Evolutionary conservation across 2,329 filamentous ascomycete species (phyloP), one percentile per base, ranked within the genome.

Genomic region (Penicillium sclerotigenum): DNA sequence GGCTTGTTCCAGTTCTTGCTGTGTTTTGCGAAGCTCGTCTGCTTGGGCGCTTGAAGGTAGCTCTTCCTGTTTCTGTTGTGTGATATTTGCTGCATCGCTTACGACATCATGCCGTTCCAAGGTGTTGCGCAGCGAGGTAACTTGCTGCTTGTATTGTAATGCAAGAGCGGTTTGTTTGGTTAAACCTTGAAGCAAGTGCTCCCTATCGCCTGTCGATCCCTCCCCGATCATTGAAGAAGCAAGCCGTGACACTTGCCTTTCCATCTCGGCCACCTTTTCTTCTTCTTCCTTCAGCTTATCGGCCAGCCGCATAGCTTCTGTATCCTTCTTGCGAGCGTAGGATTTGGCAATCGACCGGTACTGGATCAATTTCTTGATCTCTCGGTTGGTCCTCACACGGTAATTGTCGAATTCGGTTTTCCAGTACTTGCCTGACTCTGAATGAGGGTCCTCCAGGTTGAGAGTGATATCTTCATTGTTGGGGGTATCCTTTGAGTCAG

Each of bases 361-460:
- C 29, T 80, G 75, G 48, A 87, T 79, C 47, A 87, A 74, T 63
- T 82, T 84, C 66, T 80, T 83, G 65, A 85, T 81, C 65, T 87
- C 83, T 37, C 76, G 77, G 57, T 83, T 80, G 34, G 83, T 86
- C 46, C 78, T 81, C 22, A 77, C 75, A 16, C 83, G 76, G 63
- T 86, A 87, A 37, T 73, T 77, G 52, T 86, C 81, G 63, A 83
- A 85, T 59, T 85, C 80, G 11, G 78, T 75, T 68, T 86, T 86
- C 83, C 83, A 86, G 64, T 84, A 85, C 61, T 80, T 80, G 2
- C 82, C 83, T 5, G 82, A 84, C 49, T 82, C 79, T 0, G 82
- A 83, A 22, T 77, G 76, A 3, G 83, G 83, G 40, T 83, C 78
- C 28, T 77, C 73, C 14, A 83, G 64, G 59, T 85, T 83, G 22